Evolutionary conservation across 306 rosid genomes (phyloP).

Genomic region (Gillenia trifoliata): DNA sequence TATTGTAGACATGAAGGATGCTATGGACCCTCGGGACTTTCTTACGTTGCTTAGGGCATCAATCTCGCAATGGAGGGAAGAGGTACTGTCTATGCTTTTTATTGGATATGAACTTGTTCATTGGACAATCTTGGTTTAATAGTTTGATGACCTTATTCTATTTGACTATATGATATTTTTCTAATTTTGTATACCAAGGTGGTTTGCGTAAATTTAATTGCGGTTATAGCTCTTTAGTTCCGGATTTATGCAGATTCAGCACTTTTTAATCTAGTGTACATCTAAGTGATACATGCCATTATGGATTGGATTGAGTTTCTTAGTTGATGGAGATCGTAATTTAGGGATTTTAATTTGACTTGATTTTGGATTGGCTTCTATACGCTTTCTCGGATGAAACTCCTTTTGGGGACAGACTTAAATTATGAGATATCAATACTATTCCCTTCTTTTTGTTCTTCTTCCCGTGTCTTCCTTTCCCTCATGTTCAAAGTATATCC

Average conservation of each 20-base stretch:
- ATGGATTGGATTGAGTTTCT: not conserved
- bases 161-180: not conserved
- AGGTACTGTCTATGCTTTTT: slow-evolving; percentile 34
- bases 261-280: not conserved
- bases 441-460: not conserved
- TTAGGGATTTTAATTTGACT: not conserved
- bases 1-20: slow-evolving; percentile 49
- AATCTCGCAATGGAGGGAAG: slow-evolving; percentile 62
- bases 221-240: not conserved
- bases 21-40: slow-evolving; percentile 50
- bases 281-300: not conserved
- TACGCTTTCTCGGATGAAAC: not conserved
- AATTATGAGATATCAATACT: not conserved
- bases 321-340: not conserved
- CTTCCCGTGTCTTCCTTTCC: not conserved
- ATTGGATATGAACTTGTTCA: not conserved
- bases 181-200: not conserved
- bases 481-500: not conserved
- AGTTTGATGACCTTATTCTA: not conserved
- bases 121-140: not conserved
- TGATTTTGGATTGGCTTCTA: not conserved
- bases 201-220: not conserved
- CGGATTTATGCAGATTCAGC: not conserved
- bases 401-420: not conserved
- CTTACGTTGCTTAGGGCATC: slow-evolving; percentile 53